These are phyloP conservation scores for Paraglomus brasilianum DNA, from an alignment of 192 early-diverging fungal species.

Conservation along the genomic window DNA sequence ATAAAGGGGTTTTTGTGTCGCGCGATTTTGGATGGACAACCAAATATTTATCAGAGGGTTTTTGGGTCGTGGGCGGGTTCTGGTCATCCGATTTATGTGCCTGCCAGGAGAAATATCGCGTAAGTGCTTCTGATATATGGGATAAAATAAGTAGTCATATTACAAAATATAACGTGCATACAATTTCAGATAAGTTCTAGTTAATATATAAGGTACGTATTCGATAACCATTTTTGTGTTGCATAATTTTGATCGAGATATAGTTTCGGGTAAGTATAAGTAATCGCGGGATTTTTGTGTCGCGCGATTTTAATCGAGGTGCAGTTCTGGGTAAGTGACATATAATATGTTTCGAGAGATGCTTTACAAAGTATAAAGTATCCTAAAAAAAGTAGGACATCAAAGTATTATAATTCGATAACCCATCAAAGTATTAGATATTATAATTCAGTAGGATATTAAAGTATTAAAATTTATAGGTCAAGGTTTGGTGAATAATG, in stretches of 20 bases:
- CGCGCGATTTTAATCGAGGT: conserved; percentile 8
- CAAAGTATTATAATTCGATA: conserved; percentile 17
- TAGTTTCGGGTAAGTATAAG: no score
- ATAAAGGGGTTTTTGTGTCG: conserved; percentile 10
- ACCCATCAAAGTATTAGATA: conserved; percentile 12
- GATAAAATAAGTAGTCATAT: no score
- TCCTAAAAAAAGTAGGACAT: conserved; percentile 17
- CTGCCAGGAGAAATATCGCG: not conserved
- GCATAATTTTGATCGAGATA: no score
- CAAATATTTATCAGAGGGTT: no score
- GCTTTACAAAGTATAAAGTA: conserved; percentile 5
- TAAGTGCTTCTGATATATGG: conserved; percentile 14
- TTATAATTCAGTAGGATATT: conserved; percentile 11
- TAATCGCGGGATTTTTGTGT: not conserved
- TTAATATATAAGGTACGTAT: no score
- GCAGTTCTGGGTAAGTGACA: no score
- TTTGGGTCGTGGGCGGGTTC: conserved; percentile 1
- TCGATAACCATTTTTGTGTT: no score
- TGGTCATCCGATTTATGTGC: no score
- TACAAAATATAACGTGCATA: no score
- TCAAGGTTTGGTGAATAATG: conserved; percentile 11
- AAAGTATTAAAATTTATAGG: conserved; percentile 6
- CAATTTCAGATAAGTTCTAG: no score
- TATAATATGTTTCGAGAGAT: conserved; percentile 14
- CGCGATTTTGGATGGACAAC: no score